phyloP scores from a whole-genome alignment of 495 filamentous ascomycete genomes.

The Trichoderma reesei region DNA sequence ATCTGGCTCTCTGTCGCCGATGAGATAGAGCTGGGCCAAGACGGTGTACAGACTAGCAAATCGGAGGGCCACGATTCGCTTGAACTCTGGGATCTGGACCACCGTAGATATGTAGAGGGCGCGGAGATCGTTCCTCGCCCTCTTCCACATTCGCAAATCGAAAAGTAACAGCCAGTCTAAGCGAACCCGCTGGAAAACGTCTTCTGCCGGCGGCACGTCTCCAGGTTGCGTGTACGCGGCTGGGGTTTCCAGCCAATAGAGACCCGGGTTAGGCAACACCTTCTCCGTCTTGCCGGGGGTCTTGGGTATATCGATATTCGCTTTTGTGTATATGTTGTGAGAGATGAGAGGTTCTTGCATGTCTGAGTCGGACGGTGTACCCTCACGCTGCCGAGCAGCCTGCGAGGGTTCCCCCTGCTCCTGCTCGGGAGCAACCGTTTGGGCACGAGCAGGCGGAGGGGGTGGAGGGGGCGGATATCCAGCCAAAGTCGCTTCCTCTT shows the following conservation, averaged over 20 bases:
- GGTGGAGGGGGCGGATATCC: slow-evolving; percentile 57
- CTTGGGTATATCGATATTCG: slow-evolving; percentile 47
- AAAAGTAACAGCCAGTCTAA: slow-evolving; percentile 96
- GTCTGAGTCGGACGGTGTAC: slow-evolving; percentile 52
- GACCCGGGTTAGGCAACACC: slow-evolving; percentile 43
- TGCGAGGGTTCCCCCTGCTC: slow-evolving; percentile 14
- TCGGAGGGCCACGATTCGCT: slow-evolving; percentile 84
- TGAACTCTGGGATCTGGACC: slow-evolving; percentile 89
- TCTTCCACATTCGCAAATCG: slow-evolving; percentile 94
- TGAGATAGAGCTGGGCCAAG: slow-evolving; percentile 87
- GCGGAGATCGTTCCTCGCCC: slow-evolving; percentile 76
- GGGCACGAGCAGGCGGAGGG: slow-evolving; percentile 50
- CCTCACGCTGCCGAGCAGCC: slow-evolving; percentile 32
- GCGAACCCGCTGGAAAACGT: slow-evolving; percentile 77
- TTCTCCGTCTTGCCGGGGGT: slow-evolving; percentile 35
- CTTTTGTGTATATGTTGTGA: slow-evolving; percentile 42
- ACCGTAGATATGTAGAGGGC: slow-evolving; percentile 95
- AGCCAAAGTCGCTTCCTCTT: slow-evolving; percentile 60
- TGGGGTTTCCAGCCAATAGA: slow-evolving; percentile 82
- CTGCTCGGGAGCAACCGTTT: slow-evolving; percentile 22
- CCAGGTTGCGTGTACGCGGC: slow-evolving; percentile 48
- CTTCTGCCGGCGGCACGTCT: slow-evolving; percentile 60
- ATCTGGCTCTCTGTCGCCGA: slow-evolving; percentile 92
- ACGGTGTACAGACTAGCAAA: slow-evolving; percentile 91
- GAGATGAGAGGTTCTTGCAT: slow-evolving; percentile 45